Percentiles rank a stretch among this genome's conserved stretches.
These are phyloP conservation scores for Kwoniella sp. DNA, from an alignment of 768 basidiomycete genomes.

Conservation along the genomic window DNA sequence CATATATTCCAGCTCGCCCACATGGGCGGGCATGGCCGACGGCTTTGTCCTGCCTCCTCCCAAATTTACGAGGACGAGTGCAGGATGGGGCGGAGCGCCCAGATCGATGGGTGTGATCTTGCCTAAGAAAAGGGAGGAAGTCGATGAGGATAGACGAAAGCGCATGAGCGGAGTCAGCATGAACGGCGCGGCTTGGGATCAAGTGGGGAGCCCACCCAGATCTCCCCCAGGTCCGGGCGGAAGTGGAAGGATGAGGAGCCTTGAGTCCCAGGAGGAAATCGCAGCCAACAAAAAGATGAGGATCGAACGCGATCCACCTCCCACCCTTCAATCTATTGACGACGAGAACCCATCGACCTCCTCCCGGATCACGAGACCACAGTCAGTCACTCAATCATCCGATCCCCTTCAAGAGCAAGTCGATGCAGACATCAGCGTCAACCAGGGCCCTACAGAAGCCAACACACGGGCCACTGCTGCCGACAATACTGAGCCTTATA, in stretches of 20 bases:
- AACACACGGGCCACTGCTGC: too few relatives aligned
- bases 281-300: slow-evolving; percentile 16
- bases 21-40: slow-evolving; percentile 42
- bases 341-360: neutral
- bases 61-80: slow-evolving; percentile 26
- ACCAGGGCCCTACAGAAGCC: too few relatives aligned
- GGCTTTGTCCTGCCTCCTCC: slow-evolving; percentile 41
- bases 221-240: slow-evolving; percentile 16
- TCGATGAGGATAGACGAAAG: slow-evolving; percentile 30
- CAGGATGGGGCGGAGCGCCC: slow-evolving; percentile 15
- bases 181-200: slow-evolving; percentile 6
- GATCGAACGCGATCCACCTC: neutral
- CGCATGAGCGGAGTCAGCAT: slow-evolving; percentile 29
- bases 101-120: slow-evolving; percentile 31
- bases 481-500: too few relatives aligned
- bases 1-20: slow-evolving; percentile 14
- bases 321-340: neutral
- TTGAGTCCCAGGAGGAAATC: slow-evolving; percentile 24
- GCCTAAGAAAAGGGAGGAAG: slow-evolving; percentile 36
- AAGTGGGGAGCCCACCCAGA: slow-evolving; percentile 11
- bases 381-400: neutral
- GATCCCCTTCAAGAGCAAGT: too few relatives aligned
- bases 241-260: slow-evolving; percentile 18
- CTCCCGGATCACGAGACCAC: neutral
- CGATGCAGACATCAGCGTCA: too few relatives aligned